phyloP scores from a whole-genome alignment of 2,329 filamentous ascomycete genomes.

The Aspergillus pseudoglaucus region DNA sequence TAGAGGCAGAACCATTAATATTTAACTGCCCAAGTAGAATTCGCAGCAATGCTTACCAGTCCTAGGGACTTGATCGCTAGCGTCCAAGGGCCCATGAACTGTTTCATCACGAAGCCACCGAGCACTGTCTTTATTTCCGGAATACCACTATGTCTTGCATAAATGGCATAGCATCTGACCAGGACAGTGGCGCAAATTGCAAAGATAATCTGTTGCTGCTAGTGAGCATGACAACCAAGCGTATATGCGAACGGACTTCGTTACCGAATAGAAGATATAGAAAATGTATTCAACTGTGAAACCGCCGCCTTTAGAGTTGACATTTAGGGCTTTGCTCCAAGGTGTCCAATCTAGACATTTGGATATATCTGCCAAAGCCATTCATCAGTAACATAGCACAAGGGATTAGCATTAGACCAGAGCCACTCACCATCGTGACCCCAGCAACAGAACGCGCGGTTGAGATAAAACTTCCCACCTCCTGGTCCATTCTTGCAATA shows the following conservation, averaged over 20 bases:
- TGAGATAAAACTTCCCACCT: constrained; percentile 84
- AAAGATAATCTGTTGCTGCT: constrained; percentile 57
- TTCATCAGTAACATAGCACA: background rate
- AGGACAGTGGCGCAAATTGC: constrained; percentile 70
- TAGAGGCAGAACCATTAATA: constrained; percentile 16
- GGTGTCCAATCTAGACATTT: constrained; percentile 81
- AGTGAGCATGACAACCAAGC: background rate
- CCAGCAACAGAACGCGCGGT: constrained; percentile 86
- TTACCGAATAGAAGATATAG: constrained; percentile 75
- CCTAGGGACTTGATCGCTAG: constrained; percentile 84
- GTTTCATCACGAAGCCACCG: constrained; percentile 84
- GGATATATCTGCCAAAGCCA: constrained; percentile 49
- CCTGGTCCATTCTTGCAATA: constrained; percentile 72
- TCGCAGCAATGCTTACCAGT: constrained; percentile 50
- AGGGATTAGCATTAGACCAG: background rate
- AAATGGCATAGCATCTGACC: constrained; percentile 75
- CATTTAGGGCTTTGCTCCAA: constrained; percentile 71
- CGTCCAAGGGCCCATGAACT: constrained; percentile 83
- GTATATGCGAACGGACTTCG: background rate
- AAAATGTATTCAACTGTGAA: constrained; percentile 85
- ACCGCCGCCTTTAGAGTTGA: constrained; percentile 58
- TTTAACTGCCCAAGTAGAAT: constrained; percentile 9
- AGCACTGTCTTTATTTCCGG: constrained; percentile 96
- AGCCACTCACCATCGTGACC: constrained; percentile 61
- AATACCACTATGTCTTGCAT: constrained; percentile 92